Percentiles rank a stretch among this genome's conserved stretches.
These are phyloP conservation scores for Globisporangium parvum DNA, from an alignment of 352 stramenopile genomes.

Conservation along the genomic window DNA sequence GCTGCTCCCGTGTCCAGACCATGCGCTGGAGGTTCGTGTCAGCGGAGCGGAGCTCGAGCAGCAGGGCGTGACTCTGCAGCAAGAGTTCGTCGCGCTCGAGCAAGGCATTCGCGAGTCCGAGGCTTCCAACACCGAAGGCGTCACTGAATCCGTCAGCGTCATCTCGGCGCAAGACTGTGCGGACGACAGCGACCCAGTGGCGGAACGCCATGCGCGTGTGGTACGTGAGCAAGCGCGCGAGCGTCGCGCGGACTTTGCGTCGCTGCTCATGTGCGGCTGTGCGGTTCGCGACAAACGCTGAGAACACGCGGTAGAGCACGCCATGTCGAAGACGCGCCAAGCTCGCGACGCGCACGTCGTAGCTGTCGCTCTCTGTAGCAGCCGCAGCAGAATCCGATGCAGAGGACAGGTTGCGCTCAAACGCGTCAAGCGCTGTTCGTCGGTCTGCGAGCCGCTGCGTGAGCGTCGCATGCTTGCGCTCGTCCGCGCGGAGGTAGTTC, in stretches of 20 bases:
- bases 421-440: constrained; percentile 31
- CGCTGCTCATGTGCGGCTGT: constrained; percentile 22
- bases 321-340: constrained; percentile 37
- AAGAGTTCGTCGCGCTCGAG: constrained; percentile 44
- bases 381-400: not conserved
- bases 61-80: constrained; percentile 32
- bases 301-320: constrained; percentile 40
- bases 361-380: not conserved
- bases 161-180: not conserved
- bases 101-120: constrained; percentile 37
- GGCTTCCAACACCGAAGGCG: constrained; percentile 33
- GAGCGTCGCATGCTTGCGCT: constrained; percentile 29
- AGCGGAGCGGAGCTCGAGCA: constrained; percentile 38
- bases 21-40: constrained; percentile 29
- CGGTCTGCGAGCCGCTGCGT: constrained; percentile 32
- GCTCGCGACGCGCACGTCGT: constrained; percentile 5
- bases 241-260: constrained; percentile 31
- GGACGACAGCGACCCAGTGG: constrained; percentile 22
- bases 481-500: constrained; percentile 62
- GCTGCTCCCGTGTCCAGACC: constrained; percentile 38
- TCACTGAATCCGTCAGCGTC: not conserved
- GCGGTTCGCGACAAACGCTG: constrained; percentile 41
- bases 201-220: constrained; percentile 19
- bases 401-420: constrained; percentile 33
- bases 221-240: constrained; percentile 22